Base-by-base conservation (phyloP, 345 rosid genomes). In the Heritiera fomes region DNA sequence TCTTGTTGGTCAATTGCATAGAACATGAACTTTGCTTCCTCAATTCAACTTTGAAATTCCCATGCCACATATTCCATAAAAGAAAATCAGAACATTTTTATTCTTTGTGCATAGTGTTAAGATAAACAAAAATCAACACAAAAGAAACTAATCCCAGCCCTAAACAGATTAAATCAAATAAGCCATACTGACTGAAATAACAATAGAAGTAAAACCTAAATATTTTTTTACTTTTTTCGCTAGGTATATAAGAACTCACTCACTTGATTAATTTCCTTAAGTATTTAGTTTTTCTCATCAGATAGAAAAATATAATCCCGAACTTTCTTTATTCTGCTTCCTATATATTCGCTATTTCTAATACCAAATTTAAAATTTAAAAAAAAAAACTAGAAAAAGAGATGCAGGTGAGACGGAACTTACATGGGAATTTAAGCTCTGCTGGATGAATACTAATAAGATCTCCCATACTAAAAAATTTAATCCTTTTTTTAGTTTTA, bases 371-470 rank as follows among this genome's bases (percentile, higher is more conserved):
- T 53, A 49, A 61, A 7, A 38, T 15, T 11, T 20, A 32, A 15
- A 7, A 69, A 49, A 40, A 41, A 7, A 53, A 72, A 71, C 2
- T 9, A 12, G 18, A 50, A 76, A 52, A 9, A 2, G 70, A n/a
- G 58, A 43, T 18, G 50, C 34, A n/a, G 64, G 41, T 47, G 9
- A 34, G 40, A 34, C 11, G 67, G 20, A 59, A 81, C 94, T 91
- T 87, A 91, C 97, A 87, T 38, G 91, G 94, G 85, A 93, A 90
- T 81, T 93, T 91, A 77, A 93, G 94, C 82, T 91, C 98, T 3
- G 91, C 38, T 6, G 97, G 98, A 17, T 93, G 93, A 71, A 93
- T 81, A 78, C 73, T 87, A 79, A 93, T 84, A 52, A 93, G 91
- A 87, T 89, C 89, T 75, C 93, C 94, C 23, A 80, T 77, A 76